Evolutionary conservation across 179 eudicot species (phyloP).

Genomic region (Beta corolliflora): DNA sequence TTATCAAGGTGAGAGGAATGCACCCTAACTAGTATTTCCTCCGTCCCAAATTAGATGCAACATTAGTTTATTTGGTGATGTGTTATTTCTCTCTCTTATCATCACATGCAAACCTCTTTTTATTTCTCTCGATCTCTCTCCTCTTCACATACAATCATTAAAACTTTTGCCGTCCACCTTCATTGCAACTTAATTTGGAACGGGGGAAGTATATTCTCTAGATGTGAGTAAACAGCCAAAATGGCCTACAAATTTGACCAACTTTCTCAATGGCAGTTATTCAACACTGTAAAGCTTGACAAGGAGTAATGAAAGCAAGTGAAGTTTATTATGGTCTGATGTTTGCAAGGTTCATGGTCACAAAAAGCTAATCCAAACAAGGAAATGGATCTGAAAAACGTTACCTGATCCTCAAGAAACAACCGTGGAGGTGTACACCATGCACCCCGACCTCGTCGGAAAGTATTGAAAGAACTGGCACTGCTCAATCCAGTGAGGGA

Average conservation of each 20-base stretch:
- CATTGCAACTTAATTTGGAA: too few relatives aligned
- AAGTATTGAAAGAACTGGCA: conserved; percentile 84
- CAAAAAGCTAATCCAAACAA: neutral
- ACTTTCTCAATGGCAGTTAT: neutral
- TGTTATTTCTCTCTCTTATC: too few relatives aligned
- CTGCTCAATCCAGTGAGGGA: conserved; percentile 96
- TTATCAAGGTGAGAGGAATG: too few relatives aligned
- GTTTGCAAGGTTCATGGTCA: neutral
- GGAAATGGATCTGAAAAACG: neutral
- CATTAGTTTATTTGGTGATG: too few relatives aligned
- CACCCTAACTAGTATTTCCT: too few relatives aligned
- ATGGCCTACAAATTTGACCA: neutral
- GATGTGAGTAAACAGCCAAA: too few relatives aligned
- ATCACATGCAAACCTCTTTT: too few relatives aligned
- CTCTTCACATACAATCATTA: too few relatives aligned
- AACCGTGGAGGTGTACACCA: conserved; percentile 99
- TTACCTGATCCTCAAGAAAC: conserved; percentile 96
- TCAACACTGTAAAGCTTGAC: neutral
- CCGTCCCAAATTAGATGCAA: too few relatives aligned
- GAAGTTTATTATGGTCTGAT: neutral
- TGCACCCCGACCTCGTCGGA: conserved; percentile 86
- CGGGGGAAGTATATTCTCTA: too few relatives aligned
- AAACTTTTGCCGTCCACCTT: too few relatives aligned
- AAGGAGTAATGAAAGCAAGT: neutral
- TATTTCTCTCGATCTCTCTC: too few relatives aligned